Percentiles rank a stretch among this genome's conserved stretches.
Conservation (phyloP, 257 asterid genomes). For the Jacaranda mimosifolia region DNA sequence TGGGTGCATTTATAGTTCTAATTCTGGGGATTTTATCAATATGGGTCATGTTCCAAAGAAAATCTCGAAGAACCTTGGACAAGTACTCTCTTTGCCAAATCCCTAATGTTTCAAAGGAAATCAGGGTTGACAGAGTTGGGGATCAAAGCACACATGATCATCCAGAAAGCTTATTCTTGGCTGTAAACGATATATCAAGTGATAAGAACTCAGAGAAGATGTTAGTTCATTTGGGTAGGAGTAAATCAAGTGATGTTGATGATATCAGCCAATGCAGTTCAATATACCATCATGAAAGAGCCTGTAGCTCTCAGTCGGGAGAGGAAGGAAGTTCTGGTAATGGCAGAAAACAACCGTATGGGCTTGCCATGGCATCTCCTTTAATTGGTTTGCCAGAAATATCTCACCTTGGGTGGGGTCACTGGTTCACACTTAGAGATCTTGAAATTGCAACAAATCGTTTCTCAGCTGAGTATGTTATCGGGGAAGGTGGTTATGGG, state of each 20-base stretch:
- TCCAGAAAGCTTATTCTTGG: constrained; percentile 57
- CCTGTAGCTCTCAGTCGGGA: constrained; percentile 87
- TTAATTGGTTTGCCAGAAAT: constrained; percentile 88
- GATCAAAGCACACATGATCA: constrained; percentile 53
- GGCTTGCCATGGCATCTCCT: constrained; percentile 81
- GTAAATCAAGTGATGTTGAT: constrained; percentile 83
- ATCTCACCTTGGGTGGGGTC: constrained; percentile 99
- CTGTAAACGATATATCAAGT: constrained; percentile 67
- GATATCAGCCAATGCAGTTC: constrained; percentile 88
- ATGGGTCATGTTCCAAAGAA: constrained; percentile 74
- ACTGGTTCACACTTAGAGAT: constrained; percentile 98
- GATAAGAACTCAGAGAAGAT: constrained; percentile 71
- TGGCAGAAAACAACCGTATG: constrained; percentile 63
- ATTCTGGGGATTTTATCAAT: constrained; percentile 77
- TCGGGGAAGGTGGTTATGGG: constrained; percentile 99
- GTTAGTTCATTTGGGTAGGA: constrained; percentile 76
- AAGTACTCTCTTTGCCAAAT: constrained; percentile 64
- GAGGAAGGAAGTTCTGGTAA: constrained; percentile 89
- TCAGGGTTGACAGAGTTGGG: constrained; percentile 72
- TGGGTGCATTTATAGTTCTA: constrained; percentile 76
- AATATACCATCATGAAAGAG: constrained; percentile 66
- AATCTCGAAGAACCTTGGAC: constrained; percentile 64
- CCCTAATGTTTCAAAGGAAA: constrained; percentile 85
- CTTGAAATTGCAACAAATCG: constrained; percentile 86
- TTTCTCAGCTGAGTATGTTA: constrained; percentile 70